Base-by-base conservation (phyloP, 768 basidiomycete species). In the Lactifluus hygrophoroides region DNA sequence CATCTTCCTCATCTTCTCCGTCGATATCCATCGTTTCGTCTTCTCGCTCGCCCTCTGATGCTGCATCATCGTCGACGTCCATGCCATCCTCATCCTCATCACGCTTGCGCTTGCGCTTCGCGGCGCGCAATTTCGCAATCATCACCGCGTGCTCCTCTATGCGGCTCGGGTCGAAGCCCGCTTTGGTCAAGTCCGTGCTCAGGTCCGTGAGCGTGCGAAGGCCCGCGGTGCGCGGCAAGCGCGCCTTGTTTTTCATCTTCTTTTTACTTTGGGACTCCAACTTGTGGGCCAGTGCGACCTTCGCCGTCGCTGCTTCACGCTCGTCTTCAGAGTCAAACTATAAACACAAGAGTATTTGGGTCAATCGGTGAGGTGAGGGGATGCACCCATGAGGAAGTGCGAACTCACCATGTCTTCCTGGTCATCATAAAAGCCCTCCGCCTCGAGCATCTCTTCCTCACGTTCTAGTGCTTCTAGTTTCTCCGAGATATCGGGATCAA, bases 391-490 rank as follows among this genome's bases (percentile, higher is more conserved):
- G 25, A 52, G 43, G 38, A 28, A 50, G 13, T 25, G 19, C 1
- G 25, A 16, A 71, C 81, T 58, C 68, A 91, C 91, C 69, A 91
- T 87, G 54, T 94, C 88, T 57, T 86, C 88, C 37, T 93, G 95
- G 53, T 77, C 82, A 35, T 92, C 90, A 71, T 98, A 99, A 78
- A 90, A 98, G 3, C 96, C 96, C 70, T 97, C 92, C 0, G 85
- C 86, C 70, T 92, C 78, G n/a, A 99, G 80, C 65, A 81, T 83
- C 72, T 95, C 95, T 72, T 99, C 96, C 70, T 98, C 96, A 17
- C 90, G 83, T 73, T 99, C 95, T 57, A 99, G 83, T 13, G 93
- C 95, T 68, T 97, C 95, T 47, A 99, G 85, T 73, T 94, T 95
- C 73, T 94, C 94, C 19, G 84, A 85, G 60, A 99, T 98, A 68